These are phyloP conservation scores for Ophiostoma montium DNA, from an alignment of 2,329 filamentous ascomycete species.

Conservation along the genomic window DNA sequence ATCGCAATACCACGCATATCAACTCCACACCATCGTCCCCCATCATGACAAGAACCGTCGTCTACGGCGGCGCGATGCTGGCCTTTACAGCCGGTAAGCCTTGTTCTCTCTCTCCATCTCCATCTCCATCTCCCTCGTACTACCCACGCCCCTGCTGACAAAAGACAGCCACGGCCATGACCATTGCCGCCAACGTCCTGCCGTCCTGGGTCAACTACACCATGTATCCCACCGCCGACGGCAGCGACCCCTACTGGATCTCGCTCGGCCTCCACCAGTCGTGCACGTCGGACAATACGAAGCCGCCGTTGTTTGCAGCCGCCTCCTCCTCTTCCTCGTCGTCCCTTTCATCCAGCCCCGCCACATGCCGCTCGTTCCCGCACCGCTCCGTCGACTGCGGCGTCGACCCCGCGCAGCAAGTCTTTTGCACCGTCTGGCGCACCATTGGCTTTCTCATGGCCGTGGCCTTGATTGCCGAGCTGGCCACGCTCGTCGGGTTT, in stretches of 20 bases:
- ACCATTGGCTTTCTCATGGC: slow-evolving; percentile 78
- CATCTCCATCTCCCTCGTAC: not conserved
- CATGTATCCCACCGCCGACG: slow-evolving; percentile 29
- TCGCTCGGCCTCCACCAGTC: slow-evolving; percentile 67
- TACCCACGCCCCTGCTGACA: no score
- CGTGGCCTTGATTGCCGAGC: slow-evolving; percentile 67
- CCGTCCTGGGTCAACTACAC: slow-evolving; percentile 59
- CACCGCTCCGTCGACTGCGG: slow-evolving; percentile 45
- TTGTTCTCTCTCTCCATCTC: slow-evolving; percentile 10
- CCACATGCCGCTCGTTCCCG: slow-evolving; percentile 54
- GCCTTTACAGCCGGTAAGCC: slow-evolving; percentile 29
- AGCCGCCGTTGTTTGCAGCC: not conserved
- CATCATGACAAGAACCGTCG: slow-evolving; percentile 28
- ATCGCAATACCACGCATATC: no score
- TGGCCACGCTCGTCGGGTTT: slow-evolving; percentile 69
- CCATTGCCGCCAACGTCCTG: slow-evolving; percentile 52
- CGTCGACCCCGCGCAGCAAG: slow-evolving; percentile 39
- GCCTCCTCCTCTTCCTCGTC: not conserved
- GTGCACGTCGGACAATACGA: slow-evolving; percentile 49
- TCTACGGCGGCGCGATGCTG: slow-evolving; percentile 29
- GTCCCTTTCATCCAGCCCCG: slow-evolving; percentile 30
- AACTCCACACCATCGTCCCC: not conserved
- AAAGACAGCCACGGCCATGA: slow-evolving; percentile 51
- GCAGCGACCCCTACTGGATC: slow-evolving; percentile 34
- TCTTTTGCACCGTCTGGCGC: slow-evolving; percentile 88